Evolutionary conservation across 2,329 filamentous ascomycete genomes (phyloP), one percentile per base, ranked within the genome.

Genomic region (Penicillium sp.): DNA sequence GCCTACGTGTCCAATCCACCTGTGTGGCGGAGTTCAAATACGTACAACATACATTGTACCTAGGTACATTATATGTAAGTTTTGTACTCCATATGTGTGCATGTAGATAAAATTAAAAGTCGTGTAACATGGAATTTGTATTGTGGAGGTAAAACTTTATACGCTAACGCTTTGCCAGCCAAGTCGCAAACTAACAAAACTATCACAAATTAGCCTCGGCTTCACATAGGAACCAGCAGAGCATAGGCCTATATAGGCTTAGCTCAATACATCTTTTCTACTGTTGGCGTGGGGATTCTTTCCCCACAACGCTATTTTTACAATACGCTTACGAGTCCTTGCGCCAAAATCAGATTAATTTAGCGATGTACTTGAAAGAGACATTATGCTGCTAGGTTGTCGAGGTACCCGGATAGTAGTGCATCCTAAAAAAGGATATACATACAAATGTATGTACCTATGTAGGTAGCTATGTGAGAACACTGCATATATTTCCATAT

Each of bases 291-390:
- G 40, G 51, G 39, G 39, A 40, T 23, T 38, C 18, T 48, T 49
- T 51, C 46, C 32, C 51, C 51, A 50, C 39, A 14, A 8, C 30
- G 1, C 7, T 47, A 19, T 8, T 8, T 50, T 52, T 52, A 52
- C 49, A n/a, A 26, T 52, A 52, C 49, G 35, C 26, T 52, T 27
- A 52, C 50, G 50, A 52, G 35, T 48, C 50, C 50, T 52, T 47
- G 49, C 43, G 35, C 48, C 42, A 41, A 48, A 36, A 8, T 34
- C 35, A 27, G 38, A 34, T 35, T 50, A 29, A 18, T 35, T 44
- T 44, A 35, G 39, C 29, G 47, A 29, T 3, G 14, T 23, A 23
- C 5, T 23, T 5, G 23, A 23, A 23, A 23, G 23, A 23, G 23
- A 23, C 3, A 23, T 23, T 23, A 23, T 23, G 23, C 23, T 23